phyloP scores from a whole-genome alignment of 2,329 filamentous ascomycete genomes.

The Trichoderma arundinaceum region DNA sequence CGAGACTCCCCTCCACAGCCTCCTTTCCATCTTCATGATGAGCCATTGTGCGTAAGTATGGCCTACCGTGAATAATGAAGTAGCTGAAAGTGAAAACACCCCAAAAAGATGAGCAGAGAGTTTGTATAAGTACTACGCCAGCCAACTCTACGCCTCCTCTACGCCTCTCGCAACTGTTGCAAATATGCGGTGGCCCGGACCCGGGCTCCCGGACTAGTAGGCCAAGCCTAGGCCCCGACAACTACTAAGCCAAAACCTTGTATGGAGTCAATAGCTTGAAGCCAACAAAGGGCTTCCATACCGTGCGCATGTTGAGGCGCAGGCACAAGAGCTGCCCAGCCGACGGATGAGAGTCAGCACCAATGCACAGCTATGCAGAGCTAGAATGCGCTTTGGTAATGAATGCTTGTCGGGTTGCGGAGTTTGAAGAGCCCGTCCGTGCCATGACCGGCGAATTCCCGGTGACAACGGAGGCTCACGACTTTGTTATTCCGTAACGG shows the following conservation, averaged over 20 bases:
- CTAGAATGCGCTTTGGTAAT: not conserved
- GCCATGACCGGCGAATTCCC: not conserved
- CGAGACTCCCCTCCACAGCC: not conserved
- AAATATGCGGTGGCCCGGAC: not conserved
- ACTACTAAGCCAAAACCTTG: conserved; percentile 20
- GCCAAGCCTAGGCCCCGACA: conserved; percentile 5
- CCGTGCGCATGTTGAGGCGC: conserved; percentile 9
- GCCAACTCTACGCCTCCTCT: not conserved
- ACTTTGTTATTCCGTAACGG: not conserved
- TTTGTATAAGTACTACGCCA: conserved; percentile 10
- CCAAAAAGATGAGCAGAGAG: not conserved
- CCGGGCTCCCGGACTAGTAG: conserved; percentile 11
- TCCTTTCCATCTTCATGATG: not conserved
- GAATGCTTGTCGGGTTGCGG: conserved; percentile 19
- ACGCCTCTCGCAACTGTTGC: too few relatives aligned
- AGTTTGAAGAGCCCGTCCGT: conserved; percentile 13
- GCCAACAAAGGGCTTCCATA: not conserved
- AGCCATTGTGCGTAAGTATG: conserved; percentile 10
- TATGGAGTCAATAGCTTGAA: conserved; percentile 7
- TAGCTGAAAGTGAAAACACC: not conserved
- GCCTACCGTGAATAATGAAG: not conserved
- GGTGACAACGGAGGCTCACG: not conserved
- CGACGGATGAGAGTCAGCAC: not conserved
- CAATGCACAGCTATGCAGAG: not conserved
- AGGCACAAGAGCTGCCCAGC: not conserved